Evolutionary conservation across 306 rosid genomes (phyloP).

Genomic region (Quercus ilex): DNA sequence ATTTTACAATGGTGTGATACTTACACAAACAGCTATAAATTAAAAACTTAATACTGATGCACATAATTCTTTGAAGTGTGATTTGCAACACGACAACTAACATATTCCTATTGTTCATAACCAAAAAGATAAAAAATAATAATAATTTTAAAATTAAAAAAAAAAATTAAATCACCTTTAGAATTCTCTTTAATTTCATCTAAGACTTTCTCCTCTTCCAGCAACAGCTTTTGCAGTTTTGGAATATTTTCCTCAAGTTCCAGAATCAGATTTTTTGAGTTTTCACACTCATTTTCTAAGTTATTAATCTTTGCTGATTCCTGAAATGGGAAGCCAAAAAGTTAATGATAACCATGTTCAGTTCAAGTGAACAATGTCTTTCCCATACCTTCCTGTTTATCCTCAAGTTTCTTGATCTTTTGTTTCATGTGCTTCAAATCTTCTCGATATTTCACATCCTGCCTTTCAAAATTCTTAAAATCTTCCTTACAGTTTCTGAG

Average conservation of each 20-base stretch:
- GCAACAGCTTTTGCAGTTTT: conserved; percentile 61
- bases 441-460: conserved; percentile 85
- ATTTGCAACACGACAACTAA: background rate
- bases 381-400: conserved; percentile 70
- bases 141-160: no score
- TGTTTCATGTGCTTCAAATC: conserved; percentile 77
- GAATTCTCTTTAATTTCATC: conserved; percentile 77
- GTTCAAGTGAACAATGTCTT: conserved; percentile 8
- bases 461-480: conserved; percentile 91
- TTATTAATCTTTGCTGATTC: conserved; percentile 64
- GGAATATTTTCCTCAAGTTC: conserved; percentile 75
- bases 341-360: conserved; percentile 16
- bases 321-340: conserved; percentile 38
- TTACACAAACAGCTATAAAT: background rate
- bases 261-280: conserved; percentile 69
- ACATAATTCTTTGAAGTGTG: background rate
- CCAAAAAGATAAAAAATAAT: background rate
- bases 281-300: conserved; percentile 66
- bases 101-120: conserved; percentile 10
- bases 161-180: conserved; percentile 42
- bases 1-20: background rate
- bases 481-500: conserved; percentile 82
- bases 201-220: conserved; percentile 69
- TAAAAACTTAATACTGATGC: no score
- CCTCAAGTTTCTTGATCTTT: conserved; percentile 86